phyloP scores from a whole-genome alignment of 352 stramenopile genomes.

The Blastocystis sp. region DNA sequence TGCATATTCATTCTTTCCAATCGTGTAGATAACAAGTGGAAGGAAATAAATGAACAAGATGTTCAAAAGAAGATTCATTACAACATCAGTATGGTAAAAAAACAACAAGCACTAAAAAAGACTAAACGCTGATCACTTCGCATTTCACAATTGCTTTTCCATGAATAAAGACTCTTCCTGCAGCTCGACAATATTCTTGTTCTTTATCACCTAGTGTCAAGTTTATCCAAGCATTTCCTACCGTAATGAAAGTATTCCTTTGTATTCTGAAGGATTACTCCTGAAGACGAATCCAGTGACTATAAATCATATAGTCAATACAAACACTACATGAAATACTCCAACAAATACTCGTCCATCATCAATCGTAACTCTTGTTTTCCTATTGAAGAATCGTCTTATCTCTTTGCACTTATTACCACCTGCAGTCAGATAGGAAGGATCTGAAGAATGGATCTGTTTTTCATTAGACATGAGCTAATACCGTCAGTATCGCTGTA shows the following conservation, averaged over 20 bases:
- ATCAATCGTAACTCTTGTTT: slow-evolving; percentile 3
- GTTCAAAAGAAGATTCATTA: slow-evolving; percentile 51
- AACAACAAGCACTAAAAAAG: neutral
- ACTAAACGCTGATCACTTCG: neutral
- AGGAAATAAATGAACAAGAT: slow-evolving; percentile 31
- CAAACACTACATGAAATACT: neutral
- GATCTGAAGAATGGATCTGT: neutral
- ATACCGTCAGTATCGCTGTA: neutral
- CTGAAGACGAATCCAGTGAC: neutral
- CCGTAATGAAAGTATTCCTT: slow-evolving; percentile 20
- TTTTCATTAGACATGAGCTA: neutral
- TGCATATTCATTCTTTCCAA: slow-evolving; percentile 58
- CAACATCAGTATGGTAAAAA: neutral
- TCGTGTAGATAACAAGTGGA: slow-evolving; percentile 23
- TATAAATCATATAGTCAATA: neutral
- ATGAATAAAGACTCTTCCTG: slow-evolving; percentile 25
- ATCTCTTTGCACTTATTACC: slow-evolving; percentile 24
- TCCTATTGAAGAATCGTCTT: slow-evolving; percentile 1
- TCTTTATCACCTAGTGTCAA: neutral
- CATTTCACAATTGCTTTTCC: slow-evolving; percentile 40
- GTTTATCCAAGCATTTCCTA: neutral
- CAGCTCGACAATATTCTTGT: neutral
- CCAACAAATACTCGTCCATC: slow-evolving; percentile 41
- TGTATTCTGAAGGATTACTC: neutral
- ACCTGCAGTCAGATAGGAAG: slow-evolving; percentile 30